These are phyloP conservation scores for Eutrema salsugineum DNA, from an alignment of 441 rosid species.

Conservation along the genomic window DNA sequence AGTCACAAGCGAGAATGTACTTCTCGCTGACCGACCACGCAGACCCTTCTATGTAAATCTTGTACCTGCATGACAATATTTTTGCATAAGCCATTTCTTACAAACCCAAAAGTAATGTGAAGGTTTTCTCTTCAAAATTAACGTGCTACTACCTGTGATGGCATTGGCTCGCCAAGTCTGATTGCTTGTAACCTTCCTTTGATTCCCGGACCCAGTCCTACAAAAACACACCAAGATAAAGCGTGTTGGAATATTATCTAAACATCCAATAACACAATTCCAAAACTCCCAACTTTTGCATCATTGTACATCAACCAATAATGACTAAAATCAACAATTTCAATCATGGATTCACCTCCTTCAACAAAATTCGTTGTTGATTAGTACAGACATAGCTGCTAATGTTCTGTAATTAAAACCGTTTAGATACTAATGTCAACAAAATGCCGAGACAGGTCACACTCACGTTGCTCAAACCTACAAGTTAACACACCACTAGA, in stretches of 20 bases:
- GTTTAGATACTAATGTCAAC: not conserved
- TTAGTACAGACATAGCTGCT: not conserved
- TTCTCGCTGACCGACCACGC: conserved; percentile 98
- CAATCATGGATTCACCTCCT: not conserved
- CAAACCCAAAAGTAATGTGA: not conserved
- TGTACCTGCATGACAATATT: conserved; percentile 44
- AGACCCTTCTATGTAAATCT: conserved; percentile 85
- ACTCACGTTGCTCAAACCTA: not conserved
- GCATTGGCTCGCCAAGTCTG: conserved; percentile 74
- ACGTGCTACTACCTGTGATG: conserved; percentile 52
- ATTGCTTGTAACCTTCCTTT: conserved; percentile 60
- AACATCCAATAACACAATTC: not conserved
- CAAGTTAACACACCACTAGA: not conserved
- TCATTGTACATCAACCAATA: not conserved
- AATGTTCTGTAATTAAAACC: not conserved
- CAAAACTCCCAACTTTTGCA: not conserved
- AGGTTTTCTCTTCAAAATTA: not conserved
- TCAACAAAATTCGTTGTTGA: too few relatives aligned
- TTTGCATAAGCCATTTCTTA: not conserved
- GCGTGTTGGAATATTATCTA: not conserved
- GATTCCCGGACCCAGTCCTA: conserved; percentile 76
- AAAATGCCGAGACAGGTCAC: not conserved
- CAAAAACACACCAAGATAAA: conserved; percentile 1
- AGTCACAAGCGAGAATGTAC: conserved; percentile 67
- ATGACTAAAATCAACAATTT: not conserved